A percentile compares a stretch with the other conserved stretches of the same genome.
Evolutionary conservation across 495 filamentous ascomycete species (phyloP).

Genomic region (Penicillium taxi): DNA sequence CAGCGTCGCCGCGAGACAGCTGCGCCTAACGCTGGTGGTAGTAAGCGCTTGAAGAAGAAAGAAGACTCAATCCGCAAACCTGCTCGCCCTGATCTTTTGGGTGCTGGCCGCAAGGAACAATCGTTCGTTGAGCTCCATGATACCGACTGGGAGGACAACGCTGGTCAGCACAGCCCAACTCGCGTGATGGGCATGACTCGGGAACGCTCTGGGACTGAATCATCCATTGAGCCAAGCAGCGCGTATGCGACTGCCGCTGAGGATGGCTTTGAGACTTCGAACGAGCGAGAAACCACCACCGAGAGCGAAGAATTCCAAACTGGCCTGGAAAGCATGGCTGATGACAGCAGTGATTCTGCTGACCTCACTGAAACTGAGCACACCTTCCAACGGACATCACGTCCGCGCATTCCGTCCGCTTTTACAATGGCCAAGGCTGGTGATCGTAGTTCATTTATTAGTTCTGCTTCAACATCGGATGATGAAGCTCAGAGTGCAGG

Average conservation of each 20-base stretch:
- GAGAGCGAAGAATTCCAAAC: constrained; percentile 96
- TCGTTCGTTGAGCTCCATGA: constrained; percentile 70
- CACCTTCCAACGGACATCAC: constrained; percentile 39
- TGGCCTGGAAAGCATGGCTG: constrained; percentile 70
- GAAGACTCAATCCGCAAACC: constrained; percentile 70
- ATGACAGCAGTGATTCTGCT: constrained; percentile 60
- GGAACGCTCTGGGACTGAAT: constrained; percentile 16
- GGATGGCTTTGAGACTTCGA: constrained; percentile 75
- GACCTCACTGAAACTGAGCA: constrained; percentile 84
- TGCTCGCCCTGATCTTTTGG: constrained; percentile 61
- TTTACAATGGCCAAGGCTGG: constrained; percentile 40
- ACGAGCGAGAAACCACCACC: constrained; percentile 63
- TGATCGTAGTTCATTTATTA: constrained; percentile 64
- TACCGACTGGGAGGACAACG: constrained; percentile 85
- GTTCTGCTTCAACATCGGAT: constrained; percentile 81
- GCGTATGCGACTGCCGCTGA: constrained; percentile 77
- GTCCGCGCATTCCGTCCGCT: constrained; percentile 35
- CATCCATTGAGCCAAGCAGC: constrained; percentile 46
- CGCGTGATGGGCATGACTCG: constrained; percentile 15
- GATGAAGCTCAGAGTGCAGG: constrained; percentile 55
- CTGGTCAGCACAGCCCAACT: constrained; percentile 44
- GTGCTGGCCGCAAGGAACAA: constrained; percentile 62
- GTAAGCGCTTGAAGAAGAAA: constrained; percentile 64
- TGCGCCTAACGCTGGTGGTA: constrained; percentile 33
- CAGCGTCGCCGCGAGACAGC: constrained; percentile 54